These are phyloP conservation scores for Ceratonia siliqua DNA, from an alignment of 306 rosid genomes.

Conservation along the genomic window DNA sequence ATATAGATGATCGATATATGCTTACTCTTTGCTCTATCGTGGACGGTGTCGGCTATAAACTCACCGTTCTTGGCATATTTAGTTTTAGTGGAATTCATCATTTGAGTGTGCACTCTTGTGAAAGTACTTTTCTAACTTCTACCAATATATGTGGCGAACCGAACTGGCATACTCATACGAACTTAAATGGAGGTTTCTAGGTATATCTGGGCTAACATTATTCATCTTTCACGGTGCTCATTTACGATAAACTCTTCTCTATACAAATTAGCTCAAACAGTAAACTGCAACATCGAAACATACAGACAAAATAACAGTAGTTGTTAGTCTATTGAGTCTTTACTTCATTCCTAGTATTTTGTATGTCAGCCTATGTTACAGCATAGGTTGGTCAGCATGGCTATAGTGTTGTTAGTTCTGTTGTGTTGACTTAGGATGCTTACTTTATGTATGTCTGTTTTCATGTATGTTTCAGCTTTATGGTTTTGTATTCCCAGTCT, in stretches of 20 bases:
- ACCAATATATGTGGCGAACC: slow-evolving; percentile 37
- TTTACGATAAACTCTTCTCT: background rate
- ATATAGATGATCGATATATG: background rate
- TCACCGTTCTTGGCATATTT: slow-evolving; percentile 20
- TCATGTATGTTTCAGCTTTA: no score
- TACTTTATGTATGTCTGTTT: no score
- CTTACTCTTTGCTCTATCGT: slow-evolving; percentile 9
- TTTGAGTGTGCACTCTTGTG: background rate
- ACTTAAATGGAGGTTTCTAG: background rate
- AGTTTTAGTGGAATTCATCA: slow-evolving; percentile 31
- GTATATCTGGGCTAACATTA: background rate
- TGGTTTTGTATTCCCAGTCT: no score
- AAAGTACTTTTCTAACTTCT: slow-evolving; percentile 24
- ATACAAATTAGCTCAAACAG: background rate
- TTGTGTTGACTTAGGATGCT: no score
- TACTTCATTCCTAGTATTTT: no score
- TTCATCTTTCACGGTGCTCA: background rate
- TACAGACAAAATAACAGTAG: background rate
- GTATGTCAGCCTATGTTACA: no score
- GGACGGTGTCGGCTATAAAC: slow-evolving; percentile 8
- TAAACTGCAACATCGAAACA: no score
- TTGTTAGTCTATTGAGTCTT: background rate
- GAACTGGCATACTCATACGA: slow-evolving; percentile 19
- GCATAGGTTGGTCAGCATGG: no score
- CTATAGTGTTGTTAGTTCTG: no score